phyloP scores from a whole-genome alignment of 306 rosid genomes.

The Cicer chorassanicum region DNA sequence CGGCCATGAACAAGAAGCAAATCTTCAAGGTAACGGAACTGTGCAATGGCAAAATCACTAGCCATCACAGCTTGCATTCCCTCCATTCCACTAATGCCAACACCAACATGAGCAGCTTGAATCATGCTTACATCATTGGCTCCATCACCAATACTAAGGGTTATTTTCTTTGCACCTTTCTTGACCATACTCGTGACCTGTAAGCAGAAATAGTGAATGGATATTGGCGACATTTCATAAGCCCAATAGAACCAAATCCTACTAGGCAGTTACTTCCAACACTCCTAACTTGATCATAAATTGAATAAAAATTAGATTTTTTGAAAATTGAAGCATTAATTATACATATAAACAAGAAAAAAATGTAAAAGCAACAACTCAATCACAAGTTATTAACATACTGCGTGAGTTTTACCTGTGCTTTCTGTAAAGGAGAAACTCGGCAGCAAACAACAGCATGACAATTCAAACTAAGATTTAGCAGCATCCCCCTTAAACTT shows the following conservation, averaged over 20 bases:
- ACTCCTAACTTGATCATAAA: constrained; percentile 27
- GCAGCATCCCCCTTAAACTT: constrained; percentile 78
- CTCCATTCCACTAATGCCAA: constrained; percentile 96
- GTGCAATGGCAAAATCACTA: constrained; percentile 98
- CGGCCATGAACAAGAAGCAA: constrained; percentile 99
- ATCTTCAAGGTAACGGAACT: constrained; percentile 93
- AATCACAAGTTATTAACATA: constrained; percentile 19
- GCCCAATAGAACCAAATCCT: constrained; percentile 12
- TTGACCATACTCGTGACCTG: constrained; percentile 96
- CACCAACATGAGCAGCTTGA: constrained; percentile 99
- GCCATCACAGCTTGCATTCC: constrained; percentile 99
- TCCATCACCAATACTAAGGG: constrained; percentile 97
- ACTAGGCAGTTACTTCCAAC: constrained; percentile 28
- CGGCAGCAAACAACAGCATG: constrained; percentile 96
- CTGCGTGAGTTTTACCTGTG: constrained; percentile 70
- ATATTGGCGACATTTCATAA: constrained; percentile 33
- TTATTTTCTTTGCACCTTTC: constrained; percentile 87
- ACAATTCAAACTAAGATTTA: constrained; percentile 90
- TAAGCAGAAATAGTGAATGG: constrained; percentile 40
- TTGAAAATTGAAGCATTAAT: constrained; percentile 32
- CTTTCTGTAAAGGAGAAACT: constrained; percentile 97
- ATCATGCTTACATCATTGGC: constrained; percentile 99
- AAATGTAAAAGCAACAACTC: constrained; percentile 7
- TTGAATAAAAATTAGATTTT: constrained; percentile 32
- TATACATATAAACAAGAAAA: constrained; percentile 6